Conservation (phyloP, 2,329 filamentous ascomycete species). For the Fusarium sp. region DNA sequence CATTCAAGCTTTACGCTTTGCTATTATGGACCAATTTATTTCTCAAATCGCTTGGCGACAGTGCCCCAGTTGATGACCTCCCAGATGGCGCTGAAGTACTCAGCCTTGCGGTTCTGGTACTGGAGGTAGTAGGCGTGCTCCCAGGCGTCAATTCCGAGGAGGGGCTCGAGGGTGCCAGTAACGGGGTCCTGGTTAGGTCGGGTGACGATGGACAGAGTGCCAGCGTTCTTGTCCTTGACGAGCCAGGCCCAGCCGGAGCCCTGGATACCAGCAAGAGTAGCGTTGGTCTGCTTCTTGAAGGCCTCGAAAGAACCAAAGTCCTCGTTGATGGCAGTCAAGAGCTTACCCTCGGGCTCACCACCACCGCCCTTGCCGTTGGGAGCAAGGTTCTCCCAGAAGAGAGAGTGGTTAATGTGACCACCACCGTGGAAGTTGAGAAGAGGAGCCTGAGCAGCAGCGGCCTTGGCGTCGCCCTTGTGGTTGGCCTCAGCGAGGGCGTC, state of each 20-base stretch:
- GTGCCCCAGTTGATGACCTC: constrained; percentile 97
- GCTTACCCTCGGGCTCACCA: constrained; percentile 70
- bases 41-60: constrained; percentile 79
- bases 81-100: constrained; percentile 95
- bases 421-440: constrained; percentile 84
- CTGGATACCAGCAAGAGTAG: constrained; percentile 79
- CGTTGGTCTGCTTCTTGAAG: constrained; percentile 75
- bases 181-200: constrained; percentile 92
- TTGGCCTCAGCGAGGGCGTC: constrained; percentile 76
- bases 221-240: constrained; percentile 74
- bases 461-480: constrained; percentile 68
- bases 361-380: constrained; percentile 72
- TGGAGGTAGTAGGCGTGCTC: constrained; percentile 97
- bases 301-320: constrained; percentile 75
- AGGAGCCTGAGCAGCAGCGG: constrained; percentile 63
- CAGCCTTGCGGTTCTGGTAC: constrained; percentile 96
- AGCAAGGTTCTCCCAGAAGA: constrained; percentile 87
- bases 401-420: constrained; percentile 86
- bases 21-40: constrained; percentile 38
- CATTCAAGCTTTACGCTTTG: neutral
- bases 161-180: constrained; percentile 81
- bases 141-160: constrained; percentile 94
- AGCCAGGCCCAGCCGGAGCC: constrained; percentile 94
- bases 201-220: constrained; percentile 73
- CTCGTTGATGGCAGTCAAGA: constrained; percentile 71